These are phyloP conservation scores for Amylostereum areolatum DNA, from an alignment of 1,284 basidiomycete genomes.

Conservation along the genomic window DNA sequence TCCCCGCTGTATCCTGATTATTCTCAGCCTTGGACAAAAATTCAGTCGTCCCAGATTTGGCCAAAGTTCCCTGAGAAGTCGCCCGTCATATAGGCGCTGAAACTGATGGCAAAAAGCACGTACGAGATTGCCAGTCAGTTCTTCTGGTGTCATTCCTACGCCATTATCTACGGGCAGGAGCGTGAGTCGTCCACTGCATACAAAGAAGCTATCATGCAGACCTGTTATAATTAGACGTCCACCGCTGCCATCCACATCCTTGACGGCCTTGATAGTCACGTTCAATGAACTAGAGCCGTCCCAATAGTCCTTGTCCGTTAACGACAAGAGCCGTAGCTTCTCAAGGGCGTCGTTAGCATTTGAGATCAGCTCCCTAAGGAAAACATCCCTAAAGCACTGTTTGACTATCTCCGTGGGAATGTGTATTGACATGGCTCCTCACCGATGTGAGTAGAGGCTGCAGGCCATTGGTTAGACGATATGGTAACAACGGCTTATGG, in stretches of 20 bases:
- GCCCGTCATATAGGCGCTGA: not conserved
- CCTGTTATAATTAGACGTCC: conserved; percentile 77
- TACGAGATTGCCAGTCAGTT: conserved; percentile 71
- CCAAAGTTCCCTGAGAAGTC: conserved; percentile 71
- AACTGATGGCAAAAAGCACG: conserved; percentile 10
- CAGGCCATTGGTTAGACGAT: conserved; percentile 18
- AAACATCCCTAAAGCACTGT: conserved; percentile 65
- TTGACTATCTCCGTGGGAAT: not conserved
- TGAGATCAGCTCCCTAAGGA: conserved; percentile 88
- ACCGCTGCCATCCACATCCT: conserved; percentile 61
- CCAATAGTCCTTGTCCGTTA: conserved; percentile 75
- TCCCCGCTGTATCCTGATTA: conserved; percentile 45
- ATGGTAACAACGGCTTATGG: not conserved
- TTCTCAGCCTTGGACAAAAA: conserved; percentile 81
- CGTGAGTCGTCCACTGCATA: not conserved
- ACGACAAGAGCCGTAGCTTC: conserved; percentile 78
- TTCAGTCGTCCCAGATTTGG: conserved; percentile 91
- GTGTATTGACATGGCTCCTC: conserved; percentile 17
- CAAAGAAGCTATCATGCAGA: conserved; percentile 24
- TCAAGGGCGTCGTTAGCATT: conserved; percentile 95
- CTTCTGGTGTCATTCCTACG: conserved; percentile 89
- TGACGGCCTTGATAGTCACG: conserved; percentile 77
- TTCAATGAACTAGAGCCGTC: conserved; percentile 71
- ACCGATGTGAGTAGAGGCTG: conserved; percentile 77
- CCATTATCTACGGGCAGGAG: conserved; percentile 67